Base-by-base conservation (phyloP, 805 yeast genomes). In the Teunomyces pallodes region DNA sequence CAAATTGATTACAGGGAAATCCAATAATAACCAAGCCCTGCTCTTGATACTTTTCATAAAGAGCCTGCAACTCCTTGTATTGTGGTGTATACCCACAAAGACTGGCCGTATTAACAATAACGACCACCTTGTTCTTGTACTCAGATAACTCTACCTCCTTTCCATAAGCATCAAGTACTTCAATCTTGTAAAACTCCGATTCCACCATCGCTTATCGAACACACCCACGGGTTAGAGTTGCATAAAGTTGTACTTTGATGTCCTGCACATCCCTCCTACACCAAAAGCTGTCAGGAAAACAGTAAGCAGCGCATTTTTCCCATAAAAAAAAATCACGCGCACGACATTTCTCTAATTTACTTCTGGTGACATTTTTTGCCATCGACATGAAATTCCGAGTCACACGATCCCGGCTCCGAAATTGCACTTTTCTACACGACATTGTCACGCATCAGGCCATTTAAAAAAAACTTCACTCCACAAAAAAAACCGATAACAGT, bases 1-100 rank as follows among this genome's bases (percentile, higher is more conserved):
- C 91, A 64, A 90, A 90, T 65, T 90, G 96, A 70, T 89, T 87
- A 69, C 96, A 88, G 29, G 97, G 97, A 78, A 90, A 90, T 0
- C 90, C 97, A 31, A 90, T 54, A 26, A 90, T 75, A 40, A 70
- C 81, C 20, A 91, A 72, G 1, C 88, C 95, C 52, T 77, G 60
- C 43, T 77, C 80, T 46, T 77, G 69, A 69, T 84, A 87, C 61
- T 82, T 81, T 51, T 82, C 70, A 70, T 88, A 83, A 10, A 90
- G 67, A 36, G 65, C 69, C 67, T 90, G 91, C 31, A 90, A 70
- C 45, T 84, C 92, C 46, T 74, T 69, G 64, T 86, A 87, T 38
- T 73, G 77, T 13, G 75, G 74, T 9, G 77, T 65, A 61, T 66
- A 73, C 10, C 77, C 77, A 60, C 77, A 73, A 43, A 66, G 61